Base-by-base conservation (phyloP, 2,329 filamentous ascomycete species). In the Cordyceps tenuipes region DNA sequence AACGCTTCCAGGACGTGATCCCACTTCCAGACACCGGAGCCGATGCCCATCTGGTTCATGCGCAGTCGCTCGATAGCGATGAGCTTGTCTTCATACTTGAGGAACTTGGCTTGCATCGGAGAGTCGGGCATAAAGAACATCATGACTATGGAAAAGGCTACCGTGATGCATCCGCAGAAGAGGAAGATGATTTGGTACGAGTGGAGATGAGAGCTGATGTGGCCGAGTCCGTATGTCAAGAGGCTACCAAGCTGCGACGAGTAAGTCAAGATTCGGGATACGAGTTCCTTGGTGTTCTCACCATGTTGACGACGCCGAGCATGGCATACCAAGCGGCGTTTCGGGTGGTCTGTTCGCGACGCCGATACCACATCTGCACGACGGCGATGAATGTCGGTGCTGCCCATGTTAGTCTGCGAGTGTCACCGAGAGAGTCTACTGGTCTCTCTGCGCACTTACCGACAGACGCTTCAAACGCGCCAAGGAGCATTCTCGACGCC, bases 41-140 rank as follows among this genome's bases (percentile, higher is more conserved):
- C 66, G 15, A 75, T 69, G 2, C 73, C 73, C 67, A 69, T 72
- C 57, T 79, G 77, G 55, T 82, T 81, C 58, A 75, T 76, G 15
- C 78, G 70, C 34, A 81, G 68, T 54, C 82, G 73, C 64, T 85
- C 81, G n/a, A 85, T 77, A 0, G 82, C 82, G 19, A 84, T 68
- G 3, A 83, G 67, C 62, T 80, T 83, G 54, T 86, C 82, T 23
- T 80, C 72, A 10, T 79, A 75, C 0, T 71, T 74, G 8, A 86
- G 72, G 60, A 84, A 85, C 23, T 77, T 79, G 1, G 82, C 77
- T 44, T 80, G 76, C 70, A 84, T 79, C 0, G 84, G 84, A 0
- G 81, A 84, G 65, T 87, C 84, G 0, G 85, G 85, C 75, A 87
- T 82, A 51, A 79, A 77, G 26, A 78, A 41, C 36, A 82, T 76